Base-by-base conservation (phyloP, 148 eudicot species). In the Nepenthes gracilis region DNA sequence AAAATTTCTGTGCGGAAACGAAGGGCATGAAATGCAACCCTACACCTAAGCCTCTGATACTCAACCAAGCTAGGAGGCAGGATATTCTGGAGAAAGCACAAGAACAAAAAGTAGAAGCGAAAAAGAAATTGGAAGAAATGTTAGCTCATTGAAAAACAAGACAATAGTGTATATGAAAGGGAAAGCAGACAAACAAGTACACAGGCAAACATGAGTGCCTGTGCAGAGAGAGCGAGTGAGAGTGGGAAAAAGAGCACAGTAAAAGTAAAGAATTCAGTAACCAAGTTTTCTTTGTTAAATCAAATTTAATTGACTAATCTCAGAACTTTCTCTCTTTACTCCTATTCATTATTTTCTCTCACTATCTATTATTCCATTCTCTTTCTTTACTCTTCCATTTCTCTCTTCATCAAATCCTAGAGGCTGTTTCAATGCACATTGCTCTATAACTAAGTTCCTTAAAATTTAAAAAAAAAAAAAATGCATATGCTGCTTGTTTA, bases 11-110 rank as follows among this genome's bases (percentile, higher is more conserved):
- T 70, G 49, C 98, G 94, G 61, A 93, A 93, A 52, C 54, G 85
- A 70, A 93, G 88, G 38, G 95, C 98, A 56, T 88, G 88, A 81
- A 85, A 93, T 65, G 96, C 91, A 60, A 84, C 95, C 70, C 98
- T 87, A 70, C 98, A 93, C 81, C 96, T 82, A 56, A 93, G 96
- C 81, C 98, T 86, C 60, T 88, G 96, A 70, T 80, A 82, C 78
- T 93, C 98, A 9, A 64, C 85, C 79, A 86, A 77, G 77, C 76
- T 77, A 53, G 83, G 71, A 61, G 94, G 85, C 67, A 93, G 98
- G 56, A 70, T 69, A 65, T 82, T 66, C 98, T 93, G 79, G 53
- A 68, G 33, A 23, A 66, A 67, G 58, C 43, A 59, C 48, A 78
- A 57, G 36, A 59, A 57, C 63, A 72, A 62, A 56, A 48, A 59